A percentile compares a stretch with the other conserved stretches of the same genome.
Conservation (phyloP, 1,139 yeast genomes). For the Hansenula anomala region DNA sequence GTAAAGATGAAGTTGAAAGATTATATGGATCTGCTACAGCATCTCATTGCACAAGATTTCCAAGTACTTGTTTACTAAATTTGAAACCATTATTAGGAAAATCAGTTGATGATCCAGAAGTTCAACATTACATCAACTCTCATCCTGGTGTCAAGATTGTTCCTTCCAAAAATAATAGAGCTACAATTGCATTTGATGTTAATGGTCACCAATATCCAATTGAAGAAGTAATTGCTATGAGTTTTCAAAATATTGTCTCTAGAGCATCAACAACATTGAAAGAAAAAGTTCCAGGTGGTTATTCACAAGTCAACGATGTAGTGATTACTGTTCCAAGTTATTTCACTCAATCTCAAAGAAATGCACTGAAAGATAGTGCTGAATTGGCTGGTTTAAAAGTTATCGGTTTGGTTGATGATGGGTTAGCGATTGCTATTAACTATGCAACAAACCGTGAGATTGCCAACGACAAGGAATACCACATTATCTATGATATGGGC, state of each 20-base stretch:
- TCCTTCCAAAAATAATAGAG: conserved; percentile 39
- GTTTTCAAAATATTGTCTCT: conserved; percentile 55
- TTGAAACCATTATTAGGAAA: conserved; percentile 71
- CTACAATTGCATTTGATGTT: conserved; percentile 53
- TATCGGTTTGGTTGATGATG: conserved; percentile 78
- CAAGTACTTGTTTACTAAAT: conserved; percentile 62
- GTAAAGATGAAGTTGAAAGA: conserved; percentile 53
- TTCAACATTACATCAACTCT: conserved; percentile 38
- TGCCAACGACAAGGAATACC: conserved; percentile 49
- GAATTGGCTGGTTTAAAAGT: conserved; percentile 64
- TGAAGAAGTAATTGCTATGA: conserved; percentile 88
- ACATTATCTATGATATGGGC: conserved; percentile 84
- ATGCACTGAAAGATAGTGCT: conserved; percentile 69
- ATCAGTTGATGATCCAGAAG: conserved; percentile 42
- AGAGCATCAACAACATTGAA: conserved; percentile 56
- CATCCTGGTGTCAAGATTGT: conserved; percentile 63
- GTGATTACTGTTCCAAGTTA: conserved; percentile 78
- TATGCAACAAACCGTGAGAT: conserved; percentile 41
- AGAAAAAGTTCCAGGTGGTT: conserved; percentile 33
- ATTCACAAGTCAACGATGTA: conserved; percentile 49
- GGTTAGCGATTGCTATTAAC: conserved; percentile 83
- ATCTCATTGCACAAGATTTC: conserved; percentile 68
- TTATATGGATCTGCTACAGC: conserved; percentile 76
- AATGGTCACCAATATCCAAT: conserved; percentile 47
- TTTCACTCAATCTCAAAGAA: conserved; percentile 60